Percentiles rank a stretch among this genome's conserved stretches.
These are phyloP conservation scores for Lasiodiplodia sp. DNA, from an alignment of 2,329 filamentous ascomycete genomes.

Conservation along the genomic window DNA sequence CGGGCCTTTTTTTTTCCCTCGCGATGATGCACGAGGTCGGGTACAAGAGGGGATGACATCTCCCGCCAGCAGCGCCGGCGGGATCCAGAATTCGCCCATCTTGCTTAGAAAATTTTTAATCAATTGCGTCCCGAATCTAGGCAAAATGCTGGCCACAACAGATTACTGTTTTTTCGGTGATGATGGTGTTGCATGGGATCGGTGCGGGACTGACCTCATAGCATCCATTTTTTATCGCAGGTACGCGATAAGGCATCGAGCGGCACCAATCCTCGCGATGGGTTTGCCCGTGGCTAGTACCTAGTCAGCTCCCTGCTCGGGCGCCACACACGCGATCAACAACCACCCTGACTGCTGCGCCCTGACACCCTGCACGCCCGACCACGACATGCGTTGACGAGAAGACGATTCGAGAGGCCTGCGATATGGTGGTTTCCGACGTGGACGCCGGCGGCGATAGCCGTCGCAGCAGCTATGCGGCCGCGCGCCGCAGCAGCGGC, in stretches of 20 bases:
- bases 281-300: background rate
- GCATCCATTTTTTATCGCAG: conserved; percentile 2
- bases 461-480: conserved; percentile 39
- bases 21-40: background rate
- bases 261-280: background rate
- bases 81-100: background rate
- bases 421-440: conserved; percentile 30
- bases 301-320: background rate
- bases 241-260: conserved; percentile 16
- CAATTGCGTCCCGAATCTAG: background rate
- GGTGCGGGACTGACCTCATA: conserved; percentile 22
- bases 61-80: background rate
- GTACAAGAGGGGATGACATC: background rate
- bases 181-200: background rate
- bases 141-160: background rate
- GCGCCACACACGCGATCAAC: conserved; percentile 1
- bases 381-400: conserved; percentile 28
- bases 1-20: background rate
- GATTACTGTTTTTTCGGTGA: background rate
- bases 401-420: background rate
- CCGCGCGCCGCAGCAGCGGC: conserved; percentile 39
- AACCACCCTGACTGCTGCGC: background rate
- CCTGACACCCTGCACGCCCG: background rate
- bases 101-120: background rate
- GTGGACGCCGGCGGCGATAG: conserved; percentile 32